phyloP scores from a whole-genome alignment of 1,284 basidiomycete genomes.

The Amylostereum areolatum region DNA sequence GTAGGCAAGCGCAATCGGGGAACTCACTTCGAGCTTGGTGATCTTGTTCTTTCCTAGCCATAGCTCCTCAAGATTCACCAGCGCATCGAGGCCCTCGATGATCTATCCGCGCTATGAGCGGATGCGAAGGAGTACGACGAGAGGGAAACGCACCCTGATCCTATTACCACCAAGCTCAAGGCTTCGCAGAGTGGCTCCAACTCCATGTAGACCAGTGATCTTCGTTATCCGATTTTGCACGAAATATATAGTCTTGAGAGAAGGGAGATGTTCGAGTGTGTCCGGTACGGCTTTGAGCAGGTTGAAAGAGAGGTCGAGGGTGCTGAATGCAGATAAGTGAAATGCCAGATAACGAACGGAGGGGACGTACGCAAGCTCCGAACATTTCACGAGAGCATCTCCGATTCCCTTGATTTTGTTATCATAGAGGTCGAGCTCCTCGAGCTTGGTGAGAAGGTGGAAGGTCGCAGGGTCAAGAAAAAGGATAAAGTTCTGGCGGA shows the following conservation, averaged over 20 bases:
- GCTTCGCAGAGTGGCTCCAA: slow-evolving; percentile 67
- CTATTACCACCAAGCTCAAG: slow-evolving; percentile 92
- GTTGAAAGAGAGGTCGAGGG: slow-evolving; percentile 94
- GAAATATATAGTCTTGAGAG: slow-evolving; percentile 81
- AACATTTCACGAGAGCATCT: slow-evolving; percentile 56
- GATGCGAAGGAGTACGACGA: slow-evolving; percentile 1
- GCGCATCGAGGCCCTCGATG: slow-evolving; percentile 84
- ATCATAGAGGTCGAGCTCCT: slow-evolving; percentile 94
- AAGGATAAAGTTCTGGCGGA: slow-evolving; percentile 86
- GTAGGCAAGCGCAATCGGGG: slow-evolving; percentile 1
- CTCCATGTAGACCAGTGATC: slow-evolving; percentile 59
- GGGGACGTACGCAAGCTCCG: slow-evolving; percentile 58
- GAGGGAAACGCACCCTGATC: slow-evolving; percentile 56
- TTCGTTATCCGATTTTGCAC: slow-evolving; percentile 93
- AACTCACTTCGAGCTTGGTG: slow-evolving; percentile 67
- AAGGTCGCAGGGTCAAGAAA: slow-evolving; percentile 68
- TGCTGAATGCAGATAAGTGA: slow-evolving; percentile 35
- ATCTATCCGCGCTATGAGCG: slow-evolving; percentile 37
- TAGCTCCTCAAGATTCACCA: slow-evolving; percentile 83
- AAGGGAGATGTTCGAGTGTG: slow-evolving; percentile 48
- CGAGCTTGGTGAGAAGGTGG: slow-evolving; percentile 59
- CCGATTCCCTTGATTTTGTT: slow-evolving; percentile 82
- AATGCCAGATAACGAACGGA: slow-evolving; percentile 1
- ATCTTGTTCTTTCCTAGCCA: slow-evolving; percentile 99
- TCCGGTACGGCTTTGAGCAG: slow-evolving; percentile 72